Percentiles rank a stretch among this genome's conserved stretches.
phyloP scores from a whole-genome alignment of 1,284 basidiomycete species.

The Apiotrichum laibachii region DNA sequence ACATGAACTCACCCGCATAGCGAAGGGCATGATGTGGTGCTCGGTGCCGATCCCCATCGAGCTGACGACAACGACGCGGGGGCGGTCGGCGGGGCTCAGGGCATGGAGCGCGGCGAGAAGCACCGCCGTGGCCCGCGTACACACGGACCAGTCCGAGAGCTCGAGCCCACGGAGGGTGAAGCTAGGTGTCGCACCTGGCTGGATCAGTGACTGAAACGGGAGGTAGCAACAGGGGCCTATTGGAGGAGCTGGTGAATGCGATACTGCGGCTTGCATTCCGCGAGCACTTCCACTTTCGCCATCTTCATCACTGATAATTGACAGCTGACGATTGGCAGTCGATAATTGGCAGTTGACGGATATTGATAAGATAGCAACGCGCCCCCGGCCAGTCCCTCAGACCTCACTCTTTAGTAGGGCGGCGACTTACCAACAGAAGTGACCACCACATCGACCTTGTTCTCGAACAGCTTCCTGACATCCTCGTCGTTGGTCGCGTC shows the following conservation, averaged over 20 bases:
- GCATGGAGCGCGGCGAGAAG: constrained; percentile 20
- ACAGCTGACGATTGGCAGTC: neutral
- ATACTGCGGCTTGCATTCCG: no score
- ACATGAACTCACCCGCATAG: constrained; percentile 23
- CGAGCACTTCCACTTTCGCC: no score
- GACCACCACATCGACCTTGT: constrained; percentile 26
- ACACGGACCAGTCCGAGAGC: constrained; percentile 27
- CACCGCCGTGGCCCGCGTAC: constrained; percentile 21
- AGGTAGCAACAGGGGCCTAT: neutral
- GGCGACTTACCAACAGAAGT: constrained; percentile 28
- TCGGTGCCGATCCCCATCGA: constrained; percentile 35
- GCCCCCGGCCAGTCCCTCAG: neutral
- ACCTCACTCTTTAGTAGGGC: no score
- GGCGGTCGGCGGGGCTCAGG: constrained; percentile 3
- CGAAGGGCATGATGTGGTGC: constrained; percentile 27
- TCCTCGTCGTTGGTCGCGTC: constrained; percentile 30
- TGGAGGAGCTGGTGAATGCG: neutral
- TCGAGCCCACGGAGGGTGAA: constrained; percentile 20
- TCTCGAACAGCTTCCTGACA: constrained; percentile 23
- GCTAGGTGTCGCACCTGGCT: constrained; percentile 18
- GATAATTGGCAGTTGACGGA: neutral
- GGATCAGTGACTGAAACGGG: neutral
- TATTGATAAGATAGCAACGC: neutral
- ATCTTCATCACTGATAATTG: no score
- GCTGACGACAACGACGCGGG: constrained; percentile 27